Base-by-base conservation (phyloP, 2,329 filamentous ascomycete species). In the Xylaria multiplex region DNA sequence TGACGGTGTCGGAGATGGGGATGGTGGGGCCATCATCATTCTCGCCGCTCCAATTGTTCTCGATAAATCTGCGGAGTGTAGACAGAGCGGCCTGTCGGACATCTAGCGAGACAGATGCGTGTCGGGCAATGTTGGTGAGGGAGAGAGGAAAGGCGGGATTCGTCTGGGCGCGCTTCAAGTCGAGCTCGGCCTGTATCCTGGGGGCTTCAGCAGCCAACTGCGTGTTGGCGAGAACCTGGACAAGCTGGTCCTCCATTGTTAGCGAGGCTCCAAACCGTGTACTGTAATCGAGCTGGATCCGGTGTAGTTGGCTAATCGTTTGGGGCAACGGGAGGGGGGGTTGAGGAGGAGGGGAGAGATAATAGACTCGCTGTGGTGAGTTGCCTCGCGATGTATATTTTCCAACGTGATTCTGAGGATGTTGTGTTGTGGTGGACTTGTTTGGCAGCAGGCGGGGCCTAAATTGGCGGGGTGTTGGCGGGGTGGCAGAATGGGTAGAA, bases 231-330 rank as follows among this genome's bases (percentile, higher is more conserved):
- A 99, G 90, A 78, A 98, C 87, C 80, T 90, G 90, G 74, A 96
- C 90, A 79, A 99, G 88, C 84, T 97, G 90, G 82, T 96, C 91
- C 86, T 97, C 94, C 93, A 97, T 97, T 22, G 60, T 71, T 46
- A 70, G 58, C 49, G 57, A 55, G 42, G 55, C 56, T 65, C 57
- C 54, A 67, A 46, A 42, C 64, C 49, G 35, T 43, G 48, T 50
- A 24, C 37, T 55, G 22, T 40, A n/a, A 8, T 52, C 40, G 52
- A 8, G 32, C 55, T 30, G 46, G 27, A 13, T 57, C 43, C 58
- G 58, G 48, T 59, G 19, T 19, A 24, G 4, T 53, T 45, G 22
- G 42, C 50, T 55, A 6, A 52, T 45, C 52, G 35, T 45, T 54
- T 40, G 37, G 37, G 30, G 19, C 16, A 35, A 11, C 0, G 5